phyloP scores from a whole-genome alignment of 2,329 filamentous ascomycete species.

The Thermochaetoides dissita region DNA sequence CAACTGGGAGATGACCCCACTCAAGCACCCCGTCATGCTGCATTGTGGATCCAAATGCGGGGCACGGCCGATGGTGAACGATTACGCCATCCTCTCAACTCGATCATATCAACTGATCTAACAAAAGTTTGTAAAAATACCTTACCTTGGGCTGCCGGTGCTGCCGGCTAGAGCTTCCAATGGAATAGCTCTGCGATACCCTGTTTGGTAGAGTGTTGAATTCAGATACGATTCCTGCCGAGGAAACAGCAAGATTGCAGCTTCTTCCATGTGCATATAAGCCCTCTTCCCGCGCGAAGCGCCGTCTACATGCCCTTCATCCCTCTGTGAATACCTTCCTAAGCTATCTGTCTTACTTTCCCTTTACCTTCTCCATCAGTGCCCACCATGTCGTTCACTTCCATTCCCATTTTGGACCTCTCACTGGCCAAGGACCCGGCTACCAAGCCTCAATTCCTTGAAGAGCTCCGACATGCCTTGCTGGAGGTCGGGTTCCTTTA shows the following conservation, averaged over 20 bases:
- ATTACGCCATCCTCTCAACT: constrained; percentile 22
- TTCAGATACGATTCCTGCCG: too few species aligned
- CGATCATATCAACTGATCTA: constrained; percentile 5
- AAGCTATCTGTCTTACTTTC: too few species aligned
- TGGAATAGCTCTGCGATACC: constrained; percentile 6
- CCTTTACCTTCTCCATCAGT: neutral
- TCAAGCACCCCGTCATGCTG: constrained; percentile 4
- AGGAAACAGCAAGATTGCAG: too few species aligned
- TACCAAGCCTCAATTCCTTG: constrained; percentile 60
- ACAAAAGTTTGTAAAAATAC: neutral
- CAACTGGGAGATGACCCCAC: constrained; percentile 1
- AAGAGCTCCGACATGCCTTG: constrained; percentile 57
- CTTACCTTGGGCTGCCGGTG: neutral
- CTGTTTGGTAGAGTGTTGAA: constrained; percentile 1
- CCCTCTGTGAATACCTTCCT: too few species aligned
- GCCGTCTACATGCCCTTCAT: too few species aligned
- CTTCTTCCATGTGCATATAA: too few species aligned
- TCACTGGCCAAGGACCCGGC: constrained; percentile 46
- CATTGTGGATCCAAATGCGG: constrained; percentile 6
- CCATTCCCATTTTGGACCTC: constrained; percentile 66
- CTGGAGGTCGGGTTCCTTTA: constrained; percentile 85
- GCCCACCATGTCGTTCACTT: constrained; percentile 52
- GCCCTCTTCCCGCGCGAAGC: too few species aligned
- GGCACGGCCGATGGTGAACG: constrained; percentile 18
- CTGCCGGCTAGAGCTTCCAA: constrained; percentile 1